Conservation (phyloP, 306 rosid species). For the Vigna hirtella region DNA sequence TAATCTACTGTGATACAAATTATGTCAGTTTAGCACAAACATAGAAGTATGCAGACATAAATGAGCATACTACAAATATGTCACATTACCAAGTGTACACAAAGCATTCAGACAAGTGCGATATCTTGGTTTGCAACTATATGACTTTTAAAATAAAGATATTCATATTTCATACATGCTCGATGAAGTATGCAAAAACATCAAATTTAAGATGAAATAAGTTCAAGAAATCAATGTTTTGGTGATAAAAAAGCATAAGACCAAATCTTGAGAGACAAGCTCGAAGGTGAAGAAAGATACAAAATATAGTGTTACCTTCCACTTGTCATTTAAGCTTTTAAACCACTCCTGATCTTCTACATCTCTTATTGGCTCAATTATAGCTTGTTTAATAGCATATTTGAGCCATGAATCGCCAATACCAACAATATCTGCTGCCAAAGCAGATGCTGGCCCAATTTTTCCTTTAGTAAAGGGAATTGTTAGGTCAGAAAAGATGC, state of each 20-base stretch:
- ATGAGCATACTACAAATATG: constrained; percentile 6
- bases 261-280: neutral
- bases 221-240: constrained; percentile 26
- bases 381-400: constrained; percentile 64
- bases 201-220: constrained; percentile 32
- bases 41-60: neutral
- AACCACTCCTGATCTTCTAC: constrained; percentile 93
- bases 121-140: constrained; percentile 4
- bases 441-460: constrained; percentile 62
- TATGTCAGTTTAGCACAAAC: neutral
- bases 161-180: constrained; percentile 7
- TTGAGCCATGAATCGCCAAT: constrained; percentile 95
- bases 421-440: constrained; percentile 82
- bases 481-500: constrained; percentile 73
- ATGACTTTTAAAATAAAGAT: constrained; percentile 13
- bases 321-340: constrained; percentile 69
- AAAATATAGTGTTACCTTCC: constrained; percentile 82
- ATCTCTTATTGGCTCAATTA: constrained; percentile 75
- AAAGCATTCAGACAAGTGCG: neutral
- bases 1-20: neutral
- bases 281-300: constrained; percentile 32
- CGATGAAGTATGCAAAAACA: constrained; percentile 14
- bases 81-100: neutral
- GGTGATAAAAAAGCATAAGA: constrained; percentile 6
- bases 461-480: constrained; percentile 56